phyloP scores from a whole-genome alignment of 2,329 filamentous ascomycete species.

The Dactylellina parvicollis region DNA sequence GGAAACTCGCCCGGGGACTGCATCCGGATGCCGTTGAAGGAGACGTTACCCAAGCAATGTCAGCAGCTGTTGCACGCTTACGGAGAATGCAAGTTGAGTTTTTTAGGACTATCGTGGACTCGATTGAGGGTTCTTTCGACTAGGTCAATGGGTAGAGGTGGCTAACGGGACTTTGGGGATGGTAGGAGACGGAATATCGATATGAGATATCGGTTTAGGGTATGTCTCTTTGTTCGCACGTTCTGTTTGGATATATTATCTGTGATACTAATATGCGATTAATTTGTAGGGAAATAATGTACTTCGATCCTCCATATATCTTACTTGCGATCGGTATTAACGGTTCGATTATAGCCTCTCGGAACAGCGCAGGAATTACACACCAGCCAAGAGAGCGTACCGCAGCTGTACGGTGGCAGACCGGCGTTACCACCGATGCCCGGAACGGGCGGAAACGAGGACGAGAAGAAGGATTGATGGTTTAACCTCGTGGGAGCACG shows the following conservation, averaged over 20 bases:
- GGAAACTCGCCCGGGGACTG: constrained; percentile 88
- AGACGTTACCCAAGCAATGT: constrained; percentile 85
- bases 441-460: constrained; percentile 22
- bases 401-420: constrained; percentile 41
- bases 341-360: constrained; percentile 15
- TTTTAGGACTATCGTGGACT: background rate
- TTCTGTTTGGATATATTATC: constrained; percentile 4
- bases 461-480: constrained; percentile 41
- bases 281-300: constrained; percentile 49
- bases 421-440: constrained; percentile 44
- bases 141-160: background rate
- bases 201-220: constrained; percentile 52
- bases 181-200: constrained; percentile 51
- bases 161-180: constrained; percentile 3
- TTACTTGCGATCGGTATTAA: background rate
- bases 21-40: constrained; percentile 80
- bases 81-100: constrained; percentile 80
- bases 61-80: constrained; percentile 93
- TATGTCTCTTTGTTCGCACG: constrained; percentile 3
- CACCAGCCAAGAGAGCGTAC: constrained; percentile 21
- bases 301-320: background rate
- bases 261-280: background rate
- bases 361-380: constrained; percentile 42
- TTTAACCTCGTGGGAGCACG: background rate
- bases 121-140: background rate